A percentile compares a stretch with the other conserved stretches of the same genome.
These are phyloP conservation scores for Colletotrichum simmondsii DNA, from an alignment of 2,329 filamentous ascomycete species.

Conservation along the genomic window DNA sequence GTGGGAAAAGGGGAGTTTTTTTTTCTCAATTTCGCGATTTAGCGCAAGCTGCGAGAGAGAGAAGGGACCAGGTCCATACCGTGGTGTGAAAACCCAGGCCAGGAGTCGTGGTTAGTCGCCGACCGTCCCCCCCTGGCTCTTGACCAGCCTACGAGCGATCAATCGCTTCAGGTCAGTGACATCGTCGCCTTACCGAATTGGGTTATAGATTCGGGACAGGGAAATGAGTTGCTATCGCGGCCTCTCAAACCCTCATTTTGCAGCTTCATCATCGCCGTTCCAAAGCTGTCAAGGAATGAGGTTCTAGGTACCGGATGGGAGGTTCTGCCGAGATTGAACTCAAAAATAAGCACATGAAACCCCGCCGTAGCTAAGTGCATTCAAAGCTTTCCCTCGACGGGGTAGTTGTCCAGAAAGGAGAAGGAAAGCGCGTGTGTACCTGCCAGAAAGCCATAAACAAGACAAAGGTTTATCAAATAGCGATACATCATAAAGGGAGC, in stretches of 20 bases:
- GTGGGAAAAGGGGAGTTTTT: neutral
- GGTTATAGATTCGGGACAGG: neutral
- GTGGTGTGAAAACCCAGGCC: neutral
- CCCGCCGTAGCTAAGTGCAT: neutral
- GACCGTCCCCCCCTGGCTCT: neutral
- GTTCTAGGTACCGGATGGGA: constrained; percentile 1
- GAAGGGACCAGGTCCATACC: neutral
- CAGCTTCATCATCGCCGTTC: neutral
- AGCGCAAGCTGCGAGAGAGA: neutral
- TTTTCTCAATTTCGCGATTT: neutral
- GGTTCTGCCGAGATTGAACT: constrained; percentile 20
- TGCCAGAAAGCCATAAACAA: neutral
- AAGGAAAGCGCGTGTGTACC: neutral
- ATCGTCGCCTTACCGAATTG: neutral
- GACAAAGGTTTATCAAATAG: neutral
- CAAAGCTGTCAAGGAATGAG: neutral
- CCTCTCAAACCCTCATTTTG: neutral
- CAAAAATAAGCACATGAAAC: constrained; percentile 22
- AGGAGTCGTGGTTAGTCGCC: neutral
- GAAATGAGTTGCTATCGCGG: constrained; percentile 6
- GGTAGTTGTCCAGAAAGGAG: neutral
- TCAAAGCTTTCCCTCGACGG: neutral
- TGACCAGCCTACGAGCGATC: neutral
- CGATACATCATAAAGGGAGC: neutral
- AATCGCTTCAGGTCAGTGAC: constrained; percentile 16